A percentile compares a stretch with the other conserved stretches of the same genome.
Evolutionary conservation across 192 early-diverging fungal genomes (phyloP).

Genomic region (Entomortierella chlamydospora): DNA sequence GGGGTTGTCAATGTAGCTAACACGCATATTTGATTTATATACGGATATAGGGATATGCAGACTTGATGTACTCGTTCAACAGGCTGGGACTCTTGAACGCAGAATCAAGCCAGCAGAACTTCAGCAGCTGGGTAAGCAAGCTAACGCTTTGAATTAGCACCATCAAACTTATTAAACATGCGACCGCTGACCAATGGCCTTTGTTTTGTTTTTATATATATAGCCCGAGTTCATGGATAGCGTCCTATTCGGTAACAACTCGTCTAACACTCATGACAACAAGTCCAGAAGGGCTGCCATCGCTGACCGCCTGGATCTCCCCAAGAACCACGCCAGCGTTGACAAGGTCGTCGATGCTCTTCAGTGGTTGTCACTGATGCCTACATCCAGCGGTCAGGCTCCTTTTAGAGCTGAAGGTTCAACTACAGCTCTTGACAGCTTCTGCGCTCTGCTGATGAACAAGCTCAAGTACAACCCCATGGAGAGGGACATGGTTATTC

Average conservation of each 20-base stretch:
- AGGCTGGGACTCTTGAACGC: conserved; percentile 82
- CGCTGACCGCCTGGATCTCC: conserved; percentile 54
- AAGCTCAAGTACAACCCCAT: conserved; percentile 79
- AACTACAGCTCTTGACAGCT: conserved; percentile 80
- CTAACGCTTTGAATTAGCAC: not conserved
- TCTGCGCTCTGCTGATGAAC: conserved; percentile 83
- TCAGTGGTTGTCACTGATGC: conserved; percentile 62
- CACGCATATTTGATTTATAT: not conserved
- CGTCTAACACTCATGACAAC: conserved; percentile 16
- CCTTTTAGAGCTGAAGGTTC: conserved; percentile 45
- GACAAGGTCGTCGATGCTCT: conserved; percentile 67
- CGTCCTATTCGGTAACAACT: conserved; percentile 43
- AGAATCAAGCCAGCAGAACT: conserved; percentile 35
- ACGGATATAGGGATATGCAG: conserved; percentile 79
- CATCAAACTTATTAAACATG: not conserved
- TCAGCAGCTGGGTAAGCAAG: conserved; percentile 59
- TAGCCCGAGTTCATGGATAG: conserved; percentile 59
- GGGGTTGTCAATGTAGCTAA: not conserved
- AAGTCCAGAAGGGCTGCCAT: conserved; percentile 41
- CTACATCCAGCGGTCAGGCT: conserved; percentile 10
- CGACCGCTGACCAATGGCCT: not conserved
- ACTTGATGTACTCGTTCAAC: conserved; percentile 85
- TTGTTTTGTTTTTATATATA: conserved; percentile 5
- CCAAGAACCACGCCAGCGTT: conserved; percentile 57
- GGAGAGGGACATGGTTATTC: conserved; percentile 93